phyloP scores from a whole-genome alignment of 2,329 filamentous ascomycete species.

The Aspergillus sp. region DNA sequence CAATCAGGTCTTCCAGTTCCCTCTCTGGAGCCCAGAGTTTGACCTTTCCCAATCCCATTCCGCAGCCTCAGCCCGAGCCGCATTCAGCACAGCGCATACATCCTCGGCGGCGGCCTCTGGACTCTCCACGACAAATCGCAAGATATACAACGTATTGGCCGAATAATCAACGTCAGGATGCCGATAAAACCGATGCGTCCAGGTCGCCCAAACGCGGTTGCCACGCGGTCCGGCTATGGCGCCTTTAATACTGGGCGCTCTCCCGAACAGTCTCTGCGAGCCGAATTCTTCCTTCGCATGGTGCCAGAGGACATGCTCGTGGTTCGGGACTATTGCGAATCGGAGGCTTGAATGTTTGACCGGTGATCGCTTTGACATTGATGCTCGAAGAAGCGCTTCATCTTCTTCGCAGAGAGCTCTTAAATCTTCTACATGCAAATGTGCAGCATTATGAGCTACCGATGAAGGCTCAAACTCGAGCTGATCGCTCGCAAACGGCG shows the following conservation, averaged over 20 bases:
- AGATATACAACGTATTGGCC: conserved; percentile 3
- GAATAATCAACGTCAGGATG: conserved; percentile 1
- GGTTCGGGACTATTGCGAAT: conserved; percentile 21
- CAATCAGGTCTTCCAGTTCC: background rate
- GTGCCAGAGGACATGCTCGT: conserved; percentile 26
- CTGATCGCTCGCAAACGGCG: conserved; percentile 18
- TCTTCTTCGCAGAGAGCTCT: background rate
- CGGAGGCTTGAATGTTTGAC: background rate
- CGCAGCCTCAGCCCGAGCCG: conserved; percentile 22
- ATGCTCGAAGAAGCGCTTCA: background rate
- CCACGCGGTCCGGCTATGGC: conserved; percentile 19
- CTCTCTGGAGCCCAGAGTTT: conserved; percentile 23
- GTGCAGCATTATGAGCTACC: background rate
- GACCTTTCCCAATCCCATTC: conserved; percentile 20
- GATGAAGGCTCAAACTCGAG: conserved; percentile 14
- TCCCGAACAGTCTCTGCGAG: conserved; percentile 13
- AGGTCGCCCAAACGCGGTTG: conserved; percentile 22
- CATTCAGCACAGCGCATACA: conserved; percentile 11
- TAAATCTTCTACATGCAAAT: background rate
- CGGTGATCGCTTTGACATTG: background rate
- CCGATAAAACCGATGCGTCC: conserved; percentile 25
- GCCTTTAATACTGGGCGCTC: conserved; percentile 18
- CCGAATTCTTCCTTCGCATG: conserved; percentile 23
- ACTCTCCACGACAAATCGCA: conserved; percentile 2
- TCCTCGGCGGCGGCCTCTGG: background rate